Conservation (phyloP, 2,329 filamentous ascomycete species). For the Arthroderma sp. region DNA sequence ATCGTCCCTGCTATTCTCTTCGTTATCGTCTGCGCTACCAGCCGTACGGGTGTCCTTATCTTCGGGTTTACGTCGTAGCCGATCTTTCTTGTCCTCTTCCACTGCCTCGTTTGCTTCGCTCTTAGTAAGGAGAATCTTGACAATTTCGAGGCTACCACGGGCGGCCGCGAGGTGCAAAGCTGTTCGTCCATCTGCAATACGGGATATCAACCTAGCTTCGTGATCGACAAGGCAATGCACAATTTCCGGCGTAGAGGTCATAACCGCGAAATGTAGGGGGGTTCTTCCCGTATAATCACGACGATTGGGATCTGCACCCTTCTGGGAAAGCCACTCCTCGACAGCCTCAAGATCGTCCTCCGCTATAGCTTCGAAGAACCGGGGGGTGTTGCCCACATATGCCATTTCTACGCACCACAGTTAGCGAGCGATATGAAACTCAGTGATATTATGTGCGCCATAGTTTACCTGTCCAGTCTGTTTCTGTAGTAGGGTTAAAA, state of each 20-base stretch:
- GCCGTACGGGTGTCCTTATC: constrained; percentile 39
- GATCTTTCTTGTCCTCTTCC: constrained; percentile 7
- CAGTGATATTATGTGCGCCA: not conserved
- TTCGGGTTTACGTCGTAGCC: constrained; percentile 3
- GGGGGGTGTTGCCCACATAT: constrained; percentile 66
- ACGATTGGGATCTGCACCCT: constrained; percentile 56
- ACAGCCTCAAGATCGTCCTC: constrained; percentile 59
- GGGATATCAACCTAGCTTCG: constrained; percentile 58
- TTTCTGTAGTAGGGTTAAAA: constrained; percentile 68
- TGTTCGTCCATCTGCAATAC: constrained; percentile 66
- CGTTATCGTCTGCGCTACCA: not conserved
- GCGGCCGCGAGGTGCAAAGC: constrained; percentile 70
- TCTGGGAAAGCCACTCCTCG: constrained; percentile 54
- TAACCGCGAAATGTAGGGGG: constrained; percentile 63
- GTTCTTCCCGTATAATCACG: constrained; percentile 68
- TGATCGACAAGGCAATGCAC: constrained; percentile 58
- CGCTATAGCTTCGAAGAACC: constrained; percentile 69
- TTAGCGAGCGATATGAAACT: not conserved
- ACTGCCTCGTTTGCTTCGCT: constrained; percentile 47
- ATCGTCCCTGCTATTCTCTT: not conserved
- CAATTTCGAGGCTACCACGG: constrained; percentile 54
- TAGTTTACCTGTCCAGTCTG: constrained; percentile 55
- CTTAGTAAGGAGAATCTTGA: constrained; percentile 49
- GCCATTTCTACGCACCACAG: constrained; percentile 48
- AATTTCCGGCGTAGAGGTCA: constrained; percentile 54